phyloP scores from a whole-genome alignment of 768 basidiomycete genomes.

The Hortiboletus campestris region DNA sequence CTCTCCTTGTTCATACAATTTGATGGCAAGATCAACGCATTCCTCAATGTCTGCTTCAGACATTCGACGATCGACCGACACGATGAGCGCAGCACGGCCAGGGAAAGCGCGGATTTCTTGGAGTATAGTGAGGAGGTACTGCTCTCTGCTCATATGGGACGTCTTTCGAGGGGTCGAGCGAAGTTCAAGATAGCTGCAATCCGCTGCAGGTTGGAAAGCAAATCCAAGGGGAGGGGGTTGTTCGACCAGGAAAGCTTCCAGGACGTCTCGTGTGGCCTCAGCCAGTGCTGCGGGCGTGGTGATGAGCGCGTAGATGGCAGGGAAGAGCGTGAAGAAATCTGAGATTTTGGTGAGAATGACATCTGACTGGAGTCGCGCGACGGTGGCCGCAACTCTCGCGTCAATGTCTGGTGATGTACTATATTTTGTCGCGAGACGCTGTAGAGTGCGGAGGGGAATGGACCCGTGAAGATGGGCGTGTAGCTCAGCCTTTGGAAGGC shows the following conservation, averaged over 20 bases:
- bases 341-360: constrained; percentile 49
- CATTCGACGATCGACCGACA: constrained; percentile 80
- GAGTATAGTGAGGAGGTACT: constrained; percentile 67
- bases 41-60: constrained; percentile 46
- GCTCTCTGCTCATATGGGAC: constrained; percentile 50
- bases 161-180: constrained; percentile 74
- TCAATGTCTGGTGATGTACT: constrained; percentile 21
- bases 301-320: constrained; percentile 76
- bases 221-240: constrained; percentile 23
- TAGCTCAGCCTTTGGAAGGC: constrained; percentile 77
- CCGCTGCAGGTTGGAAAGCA: constrained; percentile 38
- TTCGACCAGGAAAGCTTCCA: constrained; percentile 53
- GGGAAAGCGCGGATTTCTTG: constrained; percentile 60
- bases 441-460: constrained; percentile 65
- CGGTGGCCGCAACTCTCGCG: constrained; percentile 43
- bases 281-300: constrained; percentile 54
- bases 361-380: constrained; percentile 40
- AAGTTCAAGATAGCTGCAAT: constrained; percentile 78
- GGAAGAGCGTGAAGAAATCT: constrained; percentile 76
- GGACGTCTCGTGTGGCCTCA: constrained; percentile 61
- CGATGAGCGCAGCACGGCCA: constrained; percentile 57
- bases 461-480: constrained; percentile 87
- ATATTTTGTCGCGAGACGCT: constrained; percentile 55
- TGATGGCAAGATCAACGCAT: constrained; percentile 54
- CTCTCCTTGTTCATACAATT: constrained; percentile 53